Conservation (phyloP, 805 yeast species). For the Sugiyamaella marilandica region DNA sequence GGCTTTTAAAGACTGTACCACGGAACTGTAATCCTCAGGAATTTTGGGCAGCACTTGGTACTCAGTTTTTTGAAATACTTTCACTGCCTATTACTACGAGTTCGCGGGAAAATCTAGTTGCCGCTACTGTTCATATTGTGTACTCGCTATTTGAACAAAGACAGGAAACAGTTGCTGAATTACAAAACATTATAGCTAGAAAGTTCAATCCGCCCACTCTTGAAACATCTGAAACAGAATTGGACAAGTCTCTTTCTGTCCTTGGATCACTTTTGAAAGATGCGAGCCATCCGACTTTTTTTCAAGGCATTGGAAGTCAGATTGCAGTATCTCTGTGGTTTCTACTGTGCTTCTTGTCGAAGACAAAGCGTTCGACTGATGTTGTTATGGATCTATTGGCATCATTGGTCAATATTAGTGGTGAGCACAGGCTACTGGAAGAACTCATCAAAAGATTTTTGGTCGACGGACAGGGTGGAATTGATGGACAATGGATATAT, state of each 20-base stretch:
- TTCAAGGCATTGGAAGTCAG: constrained; percentile 6
- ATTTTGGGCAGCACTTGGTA: constrained; percentile 57
- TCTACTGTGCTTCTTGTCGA: constrained; percentile 17
- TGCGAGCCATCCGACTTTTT: constrained; percentile 10
- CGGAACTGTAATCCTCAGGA: constrained; percentile 38
- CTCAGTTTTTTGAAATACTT: constrained; percentile 58
- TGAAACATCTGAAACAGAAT: constrained; percentile 37
- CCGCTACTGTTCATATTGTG: constrained; percentile 49
- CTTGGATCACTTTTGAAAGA: constrained; percentile 54
- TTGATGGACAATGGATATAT: constrained; percentile 29
- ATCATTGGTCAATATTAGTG: constrained; percentile 8
- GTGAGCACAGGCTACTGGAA: not conserved
- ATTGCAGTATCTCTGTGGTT: constrained; percentile 23
- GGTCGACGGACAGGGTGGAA: constrained; percentile 7
- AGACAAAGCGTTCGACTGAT: constrained; percentile 19
- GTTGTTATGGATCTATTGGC: constrained; percentile 8
- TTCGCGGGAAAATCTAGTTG: constrained; percentile 46
- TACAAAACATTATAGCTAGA: constrained; percentile 25
- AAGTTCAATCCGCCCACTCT: constrained; percentile 2
- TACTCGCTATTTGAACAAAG: constrained; percentile 35
- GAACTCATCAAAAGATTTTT: not conserved
- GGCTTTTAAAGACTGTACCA: constrained; percentile 62
- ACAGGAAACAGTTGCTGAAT: constrained; percentile 42
- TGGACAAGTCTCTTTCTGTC: constrained; percentile 63
- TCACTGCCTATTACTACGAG: constrained; percentile 46